These are phyloP conservation scores for Ophiosphaerella korrae DNA, from an alignment of 2,329 filamentous ascomycete species.

Conservation along the genomic window DNA sequence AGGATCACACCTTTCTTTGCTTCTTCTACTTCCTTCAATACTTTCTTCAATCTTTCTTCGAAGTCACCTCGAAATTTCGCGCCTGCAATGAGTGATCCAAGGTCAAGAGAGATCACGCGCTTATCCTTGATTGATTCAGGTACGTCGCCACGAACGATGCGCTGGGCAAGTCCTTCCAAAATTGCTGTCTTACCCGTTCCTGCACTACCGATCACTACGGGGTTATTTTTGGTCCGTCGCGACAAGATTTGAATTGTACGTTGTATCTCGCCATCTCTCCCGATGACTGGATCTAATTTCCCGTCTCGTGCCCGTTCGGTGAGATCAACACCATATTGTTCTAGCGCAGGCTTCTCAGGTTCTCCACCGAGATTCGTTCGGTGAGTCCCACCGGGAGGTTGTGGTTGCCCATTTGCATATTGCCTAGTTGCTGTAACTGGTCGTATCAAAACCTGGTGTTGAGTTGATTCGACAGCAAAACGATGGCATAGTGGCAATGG, in stretches of 20 bases:
- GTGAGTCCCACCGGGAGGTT: constrained; percentile 89
- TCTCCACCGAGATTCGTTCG: constrained; percentile 86
- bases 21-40: constrained; percentile 88
- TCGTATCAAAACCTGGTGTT: constrained; percentile 29
- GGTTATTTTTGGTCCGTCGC: constrained; percentile 92
- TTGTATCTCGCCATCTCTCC: constrained; percentile 88
- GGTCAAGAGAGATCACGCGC: constrained; percentile 81
- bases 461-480: constrained; percentile 13
- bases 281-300: constrained; percentile 95
- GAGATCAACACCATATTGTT: constrained; percentile 89
- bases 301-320: constrained; percentile 84
- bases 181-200: constrained; percentile 95
- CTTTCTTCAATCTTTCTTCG: constrained; percentile 88
- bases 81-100: constrained; percentile 91
- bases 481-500: constrained; percentile 31
- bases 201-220: constrained; percentile 88
- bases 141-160: constrained; percentile 90
- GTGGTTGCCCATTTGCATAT: constrained; percentile 68
- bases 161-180: constrained; percentile 83
- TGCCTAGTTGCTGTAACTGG: constrained; percentile 54
- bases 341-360: constrained; percentile 81
- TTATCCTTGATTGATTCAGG: constrained; percentile 97
- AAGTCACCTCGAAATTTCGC: constrained; percentile 97
- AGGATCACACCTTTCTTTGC: constrained; percentile 88
- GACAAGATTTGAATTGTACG: constrained; percentile 93